phyloP scores from a whole-genome alignment of 768 basidiomycete species.

The Lyophyllum atratum region DNA sequence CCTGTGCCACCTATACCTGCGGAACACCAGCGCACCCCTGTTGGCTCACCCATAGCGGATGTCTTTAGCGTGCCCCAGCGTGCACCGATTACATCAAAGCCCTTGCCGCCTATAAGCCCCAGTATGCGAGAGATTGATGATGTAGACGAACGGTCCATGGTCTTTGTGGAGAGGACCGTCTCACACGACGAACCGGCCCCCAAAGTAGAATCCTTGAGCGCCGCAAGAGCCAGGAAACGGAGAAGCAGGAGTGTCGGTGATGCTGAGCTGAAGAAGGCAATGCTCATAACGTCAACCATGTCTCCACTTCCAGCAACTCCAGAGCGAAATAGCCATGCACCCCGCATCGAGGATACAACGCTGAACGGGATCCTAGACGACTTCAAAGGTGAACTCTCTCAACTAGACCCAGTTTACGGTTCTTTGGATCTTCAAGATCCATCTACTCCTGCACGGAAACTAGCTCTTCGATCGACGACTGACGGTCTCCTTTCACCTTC shows the following conservation, averaged over 20 bases:
- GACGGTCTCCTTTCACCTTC: constrained; percentile 28
- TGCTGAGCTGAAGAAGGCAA: constrained; percentile 52
- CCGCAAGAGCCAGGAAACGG: constrained; percentile 44
- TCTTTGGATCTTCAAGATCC: constrained; percentile 69
- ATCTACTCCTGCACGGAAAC: constrained; percentile 53
- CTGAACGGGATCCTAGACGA: constrained; percentile 69
- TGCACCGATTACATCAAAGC: constrained; percentile 50
- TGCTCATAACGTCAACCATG: constrained; percentile 35
- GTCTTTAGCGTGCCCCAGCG: constrained; percentile 40
- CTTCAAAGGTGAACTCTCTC: constrained; percentile 71
- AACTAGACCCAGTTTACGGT: constrained; percentile 57
- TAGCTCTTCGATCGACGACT: constrained; percentile 36
- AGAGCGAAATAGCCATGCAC: constrained; percentile 17
- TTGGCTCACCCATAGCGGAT: constrained; percentile 51
- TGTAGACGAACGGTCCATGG: constrained; percentile 56
- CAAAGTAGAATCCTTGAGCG: constrained; percentile 16
- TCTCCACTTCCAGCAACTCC: constrained; percentile 37
- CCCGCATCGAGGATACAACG: constrained; percentile 38
- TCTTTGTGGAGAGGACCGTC: constrained; percentile 52
- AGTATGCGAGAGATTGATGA: constrained; percentile 40
- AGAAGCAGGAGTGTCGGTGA: constrained; percentile 77
- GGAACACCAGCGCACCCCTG: constrained; percentile 35
- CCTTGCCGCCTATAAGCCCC: constrained; percentile 60
- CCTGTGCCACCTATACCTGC: constrained; percentile 56
- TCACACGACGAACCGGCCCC: constrained; percentile 31